Base-by-base conservation (phyloP, 306 rosid species). In the Rosa lucieae region DNA sequence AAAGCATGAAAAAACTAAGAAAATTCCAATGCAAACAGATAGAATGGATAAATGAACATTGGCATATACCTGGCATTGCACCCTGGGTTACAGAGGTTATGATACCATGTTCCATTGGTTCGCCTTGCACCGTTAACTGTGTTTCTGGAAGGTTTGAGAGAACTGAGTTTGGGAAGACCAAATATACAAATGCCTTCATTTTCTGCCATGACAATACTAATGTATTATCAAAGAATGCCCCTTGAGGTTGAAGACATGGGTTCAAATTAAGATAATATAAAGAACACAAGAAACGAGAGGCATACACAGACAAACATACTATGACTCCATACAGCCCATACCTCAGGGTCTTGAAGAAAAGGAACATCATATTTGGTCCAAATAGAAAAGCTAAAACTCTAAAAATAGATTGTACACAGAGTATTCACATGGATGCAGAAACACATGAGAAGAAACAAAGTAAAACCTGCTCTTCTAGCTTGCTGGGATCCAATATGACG, bases 51-150 rank as follows among this genome's bases (percentile, higher is more conserved):
- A 68, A 53, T 29, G 44, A 73, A 32, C 48, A 40, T 71, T 63
- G 68, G 59, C 29, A 73, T 23, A 81, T 87, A 95, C 99, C 98
- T 84, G 93, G 77, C 98, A 95, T 91, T 79, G 91, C 88, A 72
- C 98, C 98, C 66, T 86, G 99, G 69, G 98, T 95, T 70, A 90
- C 90, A 74, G 99, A 95, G 74, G 99, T 89, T 55, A 93, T 88
- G 86, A 95, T 80, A 77, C 98, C 98, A 51, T 93, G 84, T 78
- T 91, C 92, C 86, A 80, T 46, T n/a, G 96, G 94, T 77, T 93
- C 97, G 37, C 83, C 88, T 26, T 78, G 86, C 40, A 11, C 88
- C 48, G 68, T 78, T 66, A 40, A 55, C 21, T 91, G 73, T 49
- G 82, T 87, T 82, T 90, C 89, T 0, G 92, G 88, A 76, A 81